A percentile compares a stretch with the other conserved stretches of the same genome.
These are phyloP conservation scores for Rhipidocladum racemiflorum DNA, from an alignment of 176 grass and related monocot genomes.

Conservation along the genomic window DNA sequence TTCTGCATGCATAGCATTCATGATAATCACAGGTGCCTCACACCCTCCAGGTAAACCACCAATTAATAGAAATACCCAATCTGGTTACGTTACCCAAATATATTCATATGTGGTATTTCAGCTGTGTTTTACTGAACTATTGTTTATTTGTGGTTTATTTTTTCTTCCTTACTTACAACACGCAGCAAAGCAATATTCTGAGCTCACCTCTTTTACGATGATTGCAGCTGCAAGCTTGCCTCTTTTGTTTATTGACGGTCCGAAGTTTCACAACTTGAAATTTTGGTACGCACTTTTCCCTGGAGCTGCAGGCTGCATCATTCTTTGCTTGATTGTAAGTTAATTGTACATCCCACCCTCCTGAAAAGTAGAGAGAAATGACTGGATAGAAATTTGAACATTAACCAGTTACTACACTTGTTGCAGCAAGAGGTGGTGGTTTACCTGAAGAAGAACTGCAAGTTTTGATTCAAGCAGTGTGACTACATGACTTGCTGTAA, in stretches of 20 bases:
- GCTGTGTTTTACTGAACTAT: background rate
- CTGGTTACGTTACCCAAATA: background rate
- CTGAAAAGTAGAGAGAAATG: conserved; percentile 11
- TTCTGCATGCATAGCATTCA: conserved; percentile 85
- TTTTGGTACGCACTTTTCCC: conserved; percentile 91
- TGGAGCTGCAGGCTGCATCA: conserved; percentile 62
- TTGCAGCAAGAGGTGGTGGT: conserved; percentile 89
- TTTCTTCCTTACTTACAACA: background rate
- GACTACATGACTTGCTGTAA: conserved; percentile 8
- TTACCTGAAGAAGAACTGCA: conserved; percentile 87
- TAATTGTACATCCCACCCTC: background rate
- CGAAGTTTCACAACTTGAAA: conserved; percentile 73
- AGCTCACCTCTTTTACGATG: conserved; percentile 10
- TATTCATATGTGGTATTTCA: background rate
- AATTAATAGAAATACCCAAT: background rate
- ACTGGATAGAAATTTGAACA: conserved; percentile 1
- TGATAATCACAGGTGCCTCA: conserved; percentile 66
- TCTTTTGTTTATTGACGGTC: conserved; percentile 80
- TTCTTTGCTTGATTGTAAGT: conserved; percentile 98
- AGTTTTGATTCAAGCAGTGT: conserved; percentile 59
- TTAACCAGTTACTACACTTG: conserved; percentile 24
- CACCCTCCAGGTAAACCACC: conserved; percentile 76
- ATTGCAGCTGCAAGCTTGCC: conserved; percentile 90
- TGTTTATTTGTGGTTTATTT: background rate
- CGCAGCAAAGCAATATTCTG: background rate